Evolutionary conservation across 441 rosid species (phyloP), one percentile per base, ranked within the genome.

Genomic region (Pelargonium cotyledonis): DNA sequence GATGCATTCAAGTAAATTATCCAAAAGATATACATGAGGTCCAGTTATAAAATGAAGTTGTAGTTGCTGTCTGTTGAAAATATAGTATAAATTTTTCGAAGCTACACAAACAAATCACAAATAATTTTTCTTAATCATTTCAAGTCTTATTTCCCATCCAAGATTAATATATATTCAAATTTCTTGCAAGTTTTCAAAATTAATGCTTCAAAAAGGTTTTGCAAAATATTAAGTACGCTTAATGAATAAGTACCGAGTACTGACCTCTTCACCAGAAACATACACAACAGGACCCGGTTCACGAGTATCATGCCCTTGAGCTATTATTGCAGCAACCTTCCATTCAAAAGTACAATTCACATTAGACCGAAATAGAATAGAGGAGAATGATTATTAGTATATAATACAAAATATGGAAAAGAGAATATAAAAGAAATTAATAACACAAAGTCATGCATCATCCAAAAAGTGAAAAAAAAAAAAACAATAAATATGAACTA

Each of bases 211-310:
- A 55, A 8, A 55, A 55, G 18, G 23, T 16, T 55, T 55, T 55
- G 23, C 43, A 0, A 40, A 40, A 40, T 40, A 40, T 40, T 40
- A 40, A 40, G 43, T 40, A 7, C 8, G 11, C 21, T 55, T n/a
- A 55, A 16, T 16, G 1, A 55, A 6, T 55, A 16, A 55, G 61
- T 55, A 16, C 23, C 6, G 31, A 65, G 73, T 47, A 77, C 84
- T 70, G 72, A 92, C 97, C 96, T 93, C 97, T 88, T 93, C 97
- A 61, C 97, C 96, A 69, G 98, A 93, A 31, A 93, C 92, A 78
- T 93, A 93, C 21, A 93, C 86, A 70, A 93, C 97, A 19, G 91
- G 85, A 81, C 91, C 85, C 23, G 85, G 77, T 76, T 73, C 72
- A 11, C 84, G 82, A 72, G 53, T 65, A 66, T 80, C 87, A 69